Conservation (phyloP, 2,329 filamentous ascomycete genomes). For the Fusarium phyllophilum region DNA sequence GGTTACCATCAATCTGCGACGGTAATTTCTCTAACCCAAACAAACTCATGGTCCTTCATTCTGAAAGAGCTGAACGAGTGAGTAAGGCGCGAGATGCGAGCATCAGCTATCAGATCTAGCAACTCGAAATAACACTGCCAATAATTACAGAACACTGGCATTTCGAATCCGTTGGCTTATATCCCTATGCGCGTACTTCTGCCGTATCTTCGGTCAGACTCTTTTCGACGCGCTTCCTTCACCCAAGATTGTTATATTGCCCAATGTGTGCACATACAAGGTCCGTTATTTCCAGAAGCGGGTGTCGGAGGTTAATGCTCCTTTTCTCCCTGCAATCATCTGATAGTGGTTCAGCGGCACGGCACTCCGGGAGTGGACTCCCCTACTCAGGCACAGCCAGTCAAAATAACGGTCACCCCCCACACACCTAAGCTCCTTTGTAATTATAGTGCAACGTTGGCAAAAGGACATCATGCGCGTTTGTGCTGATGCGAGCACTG, state of each 20-base stretch:
- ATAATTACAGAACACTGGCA: neutral
- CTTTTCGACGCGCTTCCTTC: rapidly evolving
- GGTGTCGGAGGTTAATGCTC: neutral
- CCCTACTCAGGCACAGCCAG: neutral
- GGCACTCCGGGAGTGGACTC: neutral
- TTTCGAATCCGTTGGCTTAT: neutral
- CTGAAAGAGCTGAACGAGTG: neutral
- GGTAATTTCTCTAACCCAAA: neutral
- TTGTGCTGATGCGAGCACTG: neutral
- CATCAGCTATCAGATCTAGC: neutral
- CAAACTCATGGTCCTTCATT: neutral
- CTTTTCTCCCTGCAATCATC: neutral
- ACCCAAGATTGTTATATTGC: neutral
- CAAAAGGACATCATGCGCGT: neutral
- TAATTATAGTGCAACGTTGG: neutral
- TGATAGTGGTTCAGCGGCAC: neutral
- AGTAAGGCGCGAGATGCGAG: neutral
- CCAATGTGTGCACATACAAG: neutral
- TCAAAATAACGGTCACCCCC: neutral
- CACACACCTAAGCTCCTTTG: too few species aligned
- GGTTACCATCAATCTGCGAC: neutral
- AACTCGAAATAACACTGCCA: neutral
- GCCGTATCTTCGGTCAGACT: rapidly evolving
- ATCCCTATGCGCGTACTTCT: rapidly evolving
- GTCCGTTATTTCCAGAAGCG: neutral